Evolutionary conservation across 2,329 filamentous ascomycete genomes (phyloP).

Genomic region (Amylocarpus encephaloides): DNA sequence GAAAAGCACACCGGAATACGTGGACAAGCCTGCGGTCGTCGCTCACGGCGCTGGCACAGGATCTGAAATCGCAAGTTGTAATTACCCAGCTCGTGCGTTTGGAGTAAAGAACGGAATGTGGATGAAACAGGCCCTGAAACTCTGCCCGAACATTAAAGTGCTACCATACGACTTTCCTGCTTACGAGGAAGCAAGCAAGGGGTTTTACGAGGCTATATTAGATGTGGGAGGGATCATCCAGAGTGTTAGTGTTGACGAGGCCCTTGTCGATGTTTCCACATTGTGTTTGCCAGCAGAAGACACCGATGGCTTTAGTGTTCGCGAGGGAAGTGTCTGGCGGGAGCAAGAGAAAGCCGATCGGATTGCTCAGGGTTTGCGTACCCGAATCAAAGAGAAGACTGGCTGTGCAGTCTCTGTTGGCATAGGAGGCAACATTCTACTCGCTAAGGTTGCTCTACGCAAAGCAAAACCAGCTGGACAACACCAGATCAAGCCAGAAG

Average conservation of each 20-base stretch:
- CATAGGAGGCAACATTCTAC: slow-evolving; percentile 82
- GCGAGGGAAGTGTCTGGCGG: slow-evolving; percentile 63
- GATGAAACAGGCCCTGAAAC: slow-evolving; percentile 84
- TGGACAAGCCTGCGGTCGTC: slow-evolving; percentile 77
- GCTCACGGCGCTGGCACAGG: slow-evolving; percentile 80
- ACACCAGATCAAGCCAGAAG: slow-evolving; percentile 77
- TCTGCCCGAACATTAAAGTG: slow-evolving; percentile 81
- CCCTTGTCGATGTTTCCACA: slow-evolving; percentile 74
- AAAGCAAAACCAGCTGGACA: slow-evolving; percentile 95
- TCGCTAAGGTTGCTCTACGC: slow-evolving; percentile 83
- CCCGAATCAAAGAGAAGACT: slow-evolving; percentile 65
- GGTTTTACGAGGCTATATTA: slow-evolving; percentile 82
- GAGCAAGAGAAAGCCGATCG: slow-evolving; percentile 75
- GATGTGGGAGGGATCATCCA: slow-evolving; percentile 77
- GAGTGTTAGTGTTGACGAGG: slow-evolving; percentile 96
- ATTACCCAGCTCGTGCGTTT: slow-evolving; percentile 80
- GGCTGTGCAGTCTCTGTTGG: slow-evolving; percentile 87
- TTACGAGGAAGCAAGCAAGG: slow-evolving; percentile 84
- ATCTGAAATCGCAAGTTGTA: slow-evolving; percentile 96
- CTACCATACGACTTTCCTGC: slow-evolving; percentile 93
- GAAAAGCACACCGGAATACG: slow-evolving; percentile 68
- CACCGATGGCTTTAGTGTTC: slow-evolving; percentile 57
- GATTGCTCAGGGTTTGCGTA: slow-evolving; percentile 61
- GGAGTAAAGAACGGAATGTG: slow-evolving; percentile 98
- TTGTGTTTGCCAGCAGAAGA: slow-evolving; percentile 60